Base-by-base conservation (phyloP, 2,329 filamentous ascomycete genomes). In the Neofusicoccum sp. region DNA sequence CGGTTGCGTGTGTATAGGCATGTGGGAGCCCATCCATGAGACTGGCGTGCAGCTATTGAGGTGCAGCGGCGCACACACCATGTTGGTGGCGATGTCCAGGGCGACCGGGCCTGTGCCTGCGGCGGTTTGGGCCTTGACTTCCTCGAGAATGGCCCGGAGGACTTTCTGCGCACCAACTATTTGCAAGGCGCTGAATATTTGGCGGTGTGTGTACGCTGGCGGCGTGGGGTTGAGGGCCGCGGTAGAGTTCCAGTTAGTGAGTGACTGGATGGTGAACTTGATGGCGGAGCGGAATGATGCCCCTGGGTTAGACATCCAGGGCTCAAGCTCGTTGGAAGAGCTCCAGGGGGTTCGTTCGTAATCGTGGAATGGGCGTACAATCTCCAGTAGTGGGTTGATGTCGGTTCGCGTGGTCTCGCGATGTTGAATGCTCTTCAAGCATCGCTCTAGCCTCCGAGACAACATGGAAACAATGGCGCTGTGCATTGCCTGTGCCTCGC, bases 401-500 rank as follows among this genome's bases (percentile, higher is more conserved):
- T 90, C 86, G 64, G 86, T 85, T 53, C 86, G 86, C 53, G 82
- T 82, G 0, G 89, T 87, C 45, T 89, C 84, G 31, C 84, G 84
- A 28, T 84, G 82, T 67, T 89, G 86, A 58, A 90, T 84, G 12
- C 83, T 84, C 30, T 86, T 82, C 12, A 93, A 80, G 1, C 86
- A 84, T 62, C 86, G 83, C 66, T 89, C 87, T 2, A 93, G 75
- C 0, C 86, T 86, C 62, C 85, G 86, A 1, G 89, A 88, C 1
- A 91, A 82, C 40, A 91, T 87, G 36, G 86, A 88, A 36, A 92
- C 80, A 12, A 93, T 87, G 0, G 87, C 86, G 3, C 83, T 80
- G 58, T 92, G 83, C 85, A 91, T 90, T 3, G 83, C 80, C 58
- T 82, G 84, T 9, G 89, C 89, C 69, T 93, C 90, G 34, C 83